phyloP scores from a whole-genome alignment of 2,329 filamentous ascomycete species.

The Aspergillus transmontanensis region DNA sequence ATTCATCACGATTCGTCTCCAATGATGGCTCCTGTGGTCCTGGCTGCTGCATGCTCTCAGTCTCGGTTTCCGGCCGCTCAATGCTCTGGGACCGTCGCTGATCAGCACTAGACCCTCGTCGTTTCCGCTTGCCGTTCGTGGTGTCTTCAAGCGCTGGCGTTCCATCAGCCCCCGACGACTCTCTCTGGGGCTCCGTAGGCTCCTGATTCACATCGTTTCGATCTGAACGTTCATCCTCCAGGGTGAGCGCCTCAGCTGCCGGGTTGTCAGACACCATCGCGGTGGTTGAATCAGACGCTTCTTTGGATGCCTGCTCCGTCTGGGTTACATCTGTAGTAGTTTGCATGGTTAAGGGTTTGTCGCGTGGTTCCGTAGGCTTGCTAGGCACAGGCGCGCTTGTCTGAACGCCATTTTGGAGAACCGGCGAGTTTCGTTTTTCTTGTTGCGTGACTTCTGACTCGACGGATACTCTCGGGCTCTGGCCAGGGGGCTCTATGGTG shows the following conservation, averaged over 20 bases:
- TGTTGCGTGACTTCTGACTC: constrained; percentile 3
- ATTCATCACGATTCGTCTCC: constrained; percentile 1
- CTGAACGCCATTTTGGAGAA: constrained; percentile 10
- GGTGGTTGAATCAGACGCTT: neutral
- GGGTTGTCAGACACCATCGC: neutral
- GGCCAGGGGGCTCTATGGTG: constrained; percentile 16
- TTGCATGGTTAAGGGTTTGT: neutral
- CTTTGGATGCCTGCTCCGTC: neutral
- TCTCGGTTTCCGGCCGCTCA: neutral
- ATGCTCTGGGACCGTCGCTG: constrained; percentile 4
- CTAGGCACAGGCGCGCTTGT: neutral
- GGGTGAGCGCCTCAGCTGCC: neutral
- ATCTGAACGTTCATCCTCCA: neutral
- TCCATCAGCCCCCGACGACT: constrained; percentile 8
- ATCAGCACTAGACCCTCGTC: constrained; percentile 4
- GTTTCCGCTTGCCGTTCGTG: constrained; percentile 12
- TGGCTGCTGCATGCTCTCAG: neutral
- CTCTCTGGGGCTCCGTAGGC: neutral
- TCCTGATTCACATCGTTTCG: neutral
- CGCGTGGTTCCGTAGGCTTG: constrained; percentile 1
- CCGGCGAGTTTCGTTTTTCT: constrained; percentile 1
- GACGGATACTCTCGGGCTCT: constrained; percentile 9
- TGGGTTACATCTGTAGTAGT: neutral
- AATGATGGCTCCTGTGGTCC: neutral
- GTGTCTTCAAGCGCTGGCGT: constrained; percentile 11